Base-by-base conservation (phyloP, 1,139 yeast genomes). In the Hanseniaspora gamundiae region DNA sequence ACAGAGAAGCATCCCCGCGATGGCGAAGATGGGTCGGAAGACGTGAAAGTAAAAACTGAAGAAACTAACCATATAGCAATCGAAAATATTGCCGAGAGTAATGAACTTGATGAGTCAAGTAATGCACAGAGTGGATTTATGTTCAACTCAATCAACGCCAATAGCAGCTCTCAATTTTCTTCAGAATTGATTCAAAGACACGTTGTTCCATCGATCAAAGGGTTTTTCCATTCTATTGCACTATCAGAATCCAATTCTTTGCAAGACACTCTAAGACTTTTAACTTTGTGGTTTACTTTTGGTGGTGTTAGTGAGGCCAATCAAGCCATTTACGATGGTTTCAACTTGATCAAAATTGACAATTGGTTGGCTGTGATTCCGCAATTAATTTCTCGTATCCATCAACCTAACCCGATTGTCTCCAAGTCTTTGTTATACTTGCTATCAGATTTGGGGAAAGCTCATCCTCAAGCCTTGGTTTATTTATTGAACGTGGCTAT, bases 361-460 rank as follows among this genome's bases (percentile, higher is more conserved):
- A 85, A 85, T 5, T 93, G 98, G 98, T 66, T 93, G 29, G 94
- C 87, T 56, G 97, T 93, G 21, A 73, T 91, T 27, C 97, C 99
- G 0, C 99, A 93, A 62, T 70, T 93, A 54, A 91, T 93, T 52
- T 87, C 98, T 0, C 83, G 96, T 49, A 91, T 93, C 51, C 97
- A 93, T 59, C 98, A 91, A 58, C 95, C 95, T 1, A 83, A 91
- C 56, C 85, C 83, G 43, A 73, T 76, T 21, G 95, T 93, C 17
- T 80, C 94, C 51, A 71, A 80, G 43, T 76, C 95, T 0, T 70
- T 93, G 46, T 77, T 86, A 54, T 85, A 88, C 0, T 66, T 93
- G 35, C 68, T 93, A 50, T 76, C 95, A 2, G 95, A 87, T 53
- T 68, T 93, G 29, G 98, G 98, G 42, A 80, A 84, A 52, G 93